Evolutionary conservation across 768 basidiomycete species (phyloP).

Genomic region (Mycena filopes): DNA sequence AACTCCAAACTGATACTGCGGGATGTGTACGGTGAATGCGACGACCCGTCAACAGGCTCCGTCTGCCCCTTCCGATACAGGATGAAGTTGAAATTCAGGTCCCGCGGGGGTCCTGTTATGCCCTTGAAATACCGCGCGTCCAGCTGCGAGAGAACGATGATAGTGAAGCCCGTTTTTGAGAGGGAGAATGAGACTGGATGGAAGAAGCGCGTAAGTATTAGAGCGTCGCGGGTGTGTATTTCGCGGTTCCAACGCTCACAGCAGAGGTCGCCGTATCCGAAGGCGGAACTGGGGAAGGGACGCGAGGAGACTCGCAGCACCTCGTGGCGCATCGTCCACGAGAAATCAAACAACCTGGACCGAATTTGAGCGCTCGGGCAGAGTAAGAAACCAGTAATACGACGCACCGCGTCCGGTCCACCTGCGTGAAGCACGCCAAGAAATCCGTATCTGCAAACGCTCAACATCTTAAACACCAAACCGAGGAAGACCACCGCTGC

Average conservation of each 20-base stretch:
- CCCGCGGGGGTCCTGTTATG: slow-evolving; percentile 31
- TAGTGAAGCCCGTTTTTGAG: slow-evolving; percentile 33
- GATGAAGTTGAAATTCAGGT: slow-evolving; percentile 45
- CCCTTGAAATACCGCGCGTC: slow-evolving; percentile 45
- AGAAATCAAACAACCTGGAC: slow-evolving; percentile 27
- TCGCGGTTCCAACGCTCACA: slow-evolving; percentile 24
- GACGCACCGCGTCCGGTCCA: slow-evolving; percentile 25
- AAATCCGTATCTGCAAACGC: slow-evolving; percentile 28
- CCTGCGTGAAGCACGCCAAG: slow-evolving; percentile 26
- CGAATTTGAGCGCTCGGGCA: not conserved
- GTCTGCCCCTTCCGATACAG: slow-evolving; percentile 39
- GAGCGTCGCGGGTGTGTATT: too few relatives aligned
- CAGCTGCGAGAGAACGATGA: slow-evolving; percentile 45
- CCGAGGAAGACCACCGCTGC: too few relatives aligned
- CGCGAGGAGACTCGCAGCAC: slow-evolving; percentile 25
- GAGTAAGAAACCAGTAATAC: not conserved
- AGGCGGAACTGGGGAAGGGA: slow-evolving; percentile 16
- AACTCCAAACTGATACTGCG: slow-evolving; percentile 40
- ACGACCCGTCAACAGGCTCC: slow-evolving; percentile 30
- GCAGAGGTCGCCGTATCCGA: slow-evolving; percentile 31
- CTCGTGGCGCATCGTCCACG: slow-evolving; percentile 26
- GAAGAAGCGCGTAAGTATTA: not conserved
- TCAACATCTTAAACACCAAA: too few relatives aligned
- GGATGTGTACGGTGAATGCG: slow-evolving; percentile 34
- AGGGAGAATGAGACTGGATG: slow-evolving; percentile 42